Conservation (phyloP, 192 early-diverging fungal species). For the Linnemannia schmuckeri region DNA sequence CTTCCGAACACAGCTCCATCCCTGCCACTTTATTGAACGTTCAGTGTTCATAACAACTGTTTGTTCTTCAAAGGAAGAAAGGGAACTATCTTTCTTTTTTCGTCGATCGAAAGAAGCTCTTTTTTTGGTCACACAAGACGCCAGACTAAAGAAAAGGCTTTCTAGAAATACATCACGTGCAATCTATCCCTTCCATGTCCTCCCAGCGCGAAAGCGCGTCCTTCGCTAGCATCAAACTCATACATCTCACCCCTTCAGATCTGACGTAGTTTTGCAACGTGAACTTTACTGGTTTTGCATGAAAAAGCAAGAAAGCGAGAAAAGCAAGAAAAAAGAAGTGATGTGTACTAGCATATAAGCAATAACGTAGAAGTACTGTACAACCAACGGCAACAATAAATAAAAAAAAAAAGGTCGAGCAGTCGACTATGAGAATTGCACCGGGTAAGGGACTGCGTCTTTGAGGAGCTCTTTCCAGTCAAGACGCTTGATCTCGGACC, state of each 20-base stretch:
- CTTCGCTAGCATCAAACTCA: too few species aligned
- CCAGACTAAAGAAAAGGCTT: neutral
- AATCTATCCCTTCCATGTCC: neutral
- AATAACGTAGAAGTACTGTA: neutral
- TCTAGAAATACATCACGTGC: neutral
- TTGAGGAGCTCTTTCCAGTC: constrained; percentile 44
- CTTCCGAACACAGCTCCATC: neutral
- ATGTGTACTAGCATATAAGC: neutral
- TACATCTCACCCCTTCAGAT: too few species aligned
- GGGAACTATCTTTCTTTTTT: neutral
- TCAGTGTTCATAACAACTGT: neutral
- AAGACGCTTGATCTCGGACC: constrained; percentile 24
- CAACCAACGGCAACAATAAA: neutral
- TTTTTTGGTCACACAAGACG: neutral
- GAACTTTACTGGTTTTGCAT: too few species aligned
- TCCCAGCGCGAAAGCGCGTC: neutral
- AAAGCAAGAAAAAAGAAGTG: too few species aligned
- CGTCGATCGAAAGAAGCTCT: neutral
- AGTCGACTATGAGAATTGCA: neutral
- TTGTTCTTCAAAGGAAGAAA: neutral
- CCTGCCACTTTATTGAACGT: neutral
- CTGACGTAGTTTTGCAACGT: too few species aligned
- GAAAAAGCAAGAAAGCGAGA: too few species aligned
- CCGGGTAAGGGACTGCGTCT: constrained; percentile 38
- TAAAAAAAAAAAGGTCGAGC: neutral